These are phyloP conservation scores for Pisolithus microcarpus DNA, from an alignment of 768 basidiomycete genomes.

Conservation along the genomic window DNA sequence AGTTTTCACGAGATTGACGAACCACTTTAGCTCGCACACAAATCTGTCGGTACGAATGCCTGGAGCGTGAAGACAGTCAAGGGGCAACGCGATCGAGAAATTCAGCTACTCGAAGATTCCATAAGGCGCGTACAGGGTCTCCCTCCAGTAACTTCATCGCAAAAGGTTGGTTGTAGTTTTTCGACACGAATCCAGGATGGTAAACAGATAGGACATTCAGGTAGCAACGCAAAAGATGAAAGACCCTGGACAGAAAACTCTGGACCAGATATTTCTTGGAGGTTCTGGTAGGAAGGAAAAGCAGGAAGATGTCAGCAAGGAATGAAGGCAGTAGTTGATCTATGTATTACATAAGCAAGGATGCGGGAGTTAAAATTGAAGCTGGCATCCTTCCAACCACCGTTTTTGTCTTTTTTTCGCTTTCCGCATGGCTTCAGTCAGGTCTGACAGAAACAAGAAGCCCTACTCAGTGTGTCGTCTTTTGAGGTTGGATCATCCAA, in stretches of 20 bases:
- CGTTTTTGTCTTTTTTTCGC: not conserved
- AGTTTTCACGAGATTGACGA: not conserved
- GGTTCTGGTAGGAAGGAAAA: not conserved
- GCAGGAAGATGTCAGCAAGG: not conserved
- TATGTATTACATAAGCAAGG: too few relatives aligned
- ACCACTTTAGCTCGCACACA: conserved; percentile 1
- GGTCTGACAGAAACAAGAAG: conserved; percentile 30
- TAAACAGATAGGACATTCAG: not conserved
- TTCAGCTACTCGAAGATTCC: conserved; percentile 7
- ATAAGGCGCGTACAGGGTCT: conserved; percentile 2
- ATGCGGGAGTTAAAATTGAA: not conserved
- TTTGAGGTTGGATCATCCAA: not conserved
- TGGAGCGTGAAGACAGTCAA: conserved; percentile 7
- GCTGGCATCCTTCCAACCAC: not conserved
- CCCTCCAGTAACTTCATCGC: conserved; percentile 6
- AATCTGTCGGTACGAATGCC: conserved; percentile 4
- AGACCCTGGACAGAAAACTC: conserved; percentile 1
- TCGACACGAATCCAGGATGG: not conserved
- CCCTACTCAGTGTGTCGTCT: conserved; percentile 34
- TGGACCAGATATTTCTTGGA: not conserved
- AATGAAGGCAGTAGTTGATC: not conserved
- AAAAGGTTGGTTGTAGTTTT: not conserved
- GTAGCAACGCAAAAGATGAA: not conserved
- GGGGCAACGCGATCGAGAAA: conserved; percentile 6
- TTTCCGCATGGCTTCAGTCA: conserved; percentile 19